Base-by-base conservation (phyloP, 2,329 filamentous ascomycete genomes). In the Colletotrichum paranaense region DNA sequence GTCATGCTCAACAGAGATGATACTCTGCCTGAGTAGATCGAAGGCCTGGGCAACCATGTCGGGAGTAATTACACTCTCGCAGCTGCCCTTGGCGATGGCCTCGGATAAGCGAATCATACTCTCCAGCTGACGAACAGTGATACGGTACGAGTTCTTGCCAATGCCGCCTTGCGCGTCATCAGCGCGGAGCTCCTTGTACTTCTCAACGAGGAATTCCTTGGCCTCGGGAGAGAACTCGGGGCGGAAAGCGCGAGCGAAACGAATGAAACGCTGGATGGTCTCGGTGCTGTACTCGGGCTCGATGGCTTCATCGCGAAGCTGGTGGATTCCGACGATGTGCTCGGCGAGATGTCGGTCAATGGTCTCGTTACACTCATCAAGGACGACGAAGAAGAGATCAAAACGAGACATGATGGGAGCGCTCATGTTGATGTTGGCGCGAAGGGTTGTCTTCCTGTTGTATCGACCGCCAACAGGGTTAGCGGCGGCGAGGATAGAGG, bases 321-420 rank as follows among this genome's bases (percentile, higher is more conserved):
- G 95, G 84, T 99, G 97, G 69, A 99, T 93, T 73, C 92, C 92
- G 74, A 99, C 96, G 79, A 99, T 99, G 83, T 99, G 97, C 79
- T 96, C 91, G 2, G 97, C 97, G 4, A 99, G 88, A 80, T 97
- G 95, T 69, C 95, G 93, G 81, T 99, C 97, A 42, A 97, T 92
- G 52, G 90, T 86, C 84, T 98, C 96, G 80, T 98, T 97, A 82
- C 96, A 98, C 79, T 99, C 97, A 81, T 99, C 97, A 0, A 98
- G 90, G 30, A 99, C 93, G 66, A 99, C 95, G 80, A 99, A 99
- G 89, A 99, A 99, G 11, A 99, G 88, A 86, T 99, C 97, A 84
- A 99, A 99, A 87, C 97, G 94, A 66, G 95, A 98, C 97, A 99
- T 99, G 86, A 99, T 99, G 72, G 97, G 97, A 1, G 97, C 97